A percentile compares a stretch with the other conserved stretches of the same genome.
Conservation (phyloP, 164 flowering plant species). For the Umbellularia californica region DNA sequence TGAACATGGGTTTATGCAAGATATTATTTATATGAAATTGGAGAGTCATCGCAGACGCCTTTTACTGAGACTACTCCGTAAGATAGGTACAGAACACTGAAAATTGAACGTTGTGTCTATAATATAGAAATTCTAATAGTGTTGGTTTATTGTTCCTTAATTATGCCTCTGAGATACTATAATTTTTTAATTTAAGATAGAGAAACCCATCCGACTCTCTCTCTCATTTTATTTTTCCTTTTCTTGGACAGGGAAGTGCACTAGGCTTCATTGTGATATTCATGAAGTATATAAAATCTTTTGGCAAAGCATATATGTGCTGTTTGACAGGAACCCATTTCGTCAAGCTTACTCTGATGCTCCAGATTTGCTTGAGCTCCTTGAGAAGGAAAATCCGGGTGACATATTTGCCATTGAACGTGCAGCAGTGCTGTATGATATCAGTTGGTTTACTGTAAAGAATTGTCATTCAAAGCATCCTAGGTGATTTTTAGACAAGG, state of each 20-base stretch:
- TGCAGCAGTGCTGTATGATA: conserved; percentile 55
- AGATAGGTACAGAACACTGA: conserved; percentile 22
- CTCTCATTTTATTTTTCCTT: not conserved
- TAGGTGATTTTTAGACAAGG: conserved; percentile 36
- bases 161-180: not conserved
- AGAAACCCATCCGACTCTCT: not conserved
- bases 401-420: conserved; percentile 60
- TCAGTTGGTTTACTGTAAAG: conserved; percentile 59
- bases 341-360: conserved; percentile 14
- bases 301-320: conserved; percentile 41
- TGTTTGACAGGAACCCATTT: conserved; percentile 36
- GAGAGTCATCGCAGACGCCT: conserved; percentile 55
- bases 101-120: not conserved
- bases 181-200: not conserved
- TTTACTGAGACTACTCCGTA: conserved; percentile 24
- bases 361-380: conserved; percentile 34
- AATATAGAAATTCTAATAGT: not conserved
- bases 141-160: not conserved
- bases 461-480: conserved; percentile 24
- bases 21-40: conserved; percentile 54
- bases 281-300: conserved; percentile 53
- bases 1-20: conserved; percentile 32
- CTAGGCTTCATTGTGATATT: conserved; percentile 28
- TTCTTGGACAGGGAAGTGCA: conserved; percentile 58
- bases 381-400: conserved; percentile 43